Base-by-base conservation (phyloP, 495 filamentous ascomycete genomes). In the Parachaetomium inaequale region DNA sequence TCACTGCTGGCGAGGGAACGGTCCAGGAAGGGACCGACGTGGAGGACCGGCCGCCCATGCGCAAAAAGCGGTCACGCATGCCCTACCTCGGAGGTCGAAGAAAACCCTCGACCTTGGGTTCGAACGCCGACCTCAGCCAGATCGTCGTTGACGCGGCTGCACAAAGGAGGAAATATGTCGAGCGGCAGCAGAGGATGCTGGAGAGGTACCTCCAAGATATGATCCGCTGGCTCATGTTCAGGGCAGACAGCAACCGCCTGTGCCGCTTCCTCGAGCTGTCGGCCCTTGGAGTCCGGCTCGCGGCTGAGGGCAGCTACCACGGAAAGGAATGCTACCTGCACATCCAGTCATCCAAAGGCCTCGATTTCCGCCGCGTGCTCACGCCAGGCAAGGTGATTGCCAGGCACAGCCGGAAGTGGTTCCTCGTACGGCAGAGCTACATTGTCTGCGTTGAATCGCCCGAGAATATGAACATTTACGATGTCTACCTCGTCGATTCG, bases 401-500 rank as follows among this genome's bases (percentile, higher is more conserved):
- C 46, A 84, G 92, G 19, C 93, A 97, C 75, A 85, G 82, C 58
- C 91, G 92, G 8, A 96, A 96, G 72, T 99, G 94, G 94, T 99
- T 99, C 72, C 79, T 96, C 36, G 93, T 99, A n/a, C 81, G 94
- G 51, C 93, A 98, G 72, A 96, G 91, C 73, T 99, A 98, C 67
- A 87, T 99, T 58, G 93, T 96, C 59, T 98, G 95, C 65, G 93
- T 98, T 43, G 93, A 99, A 71, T 96, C 93, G 1, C 94, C 94
- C 12, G 93, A 98, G 67, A 93, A 93, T 66, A 96, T 97, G 93
- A 95, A 96, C 70, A 96, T 98, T 43, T 98, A 97, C 70, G 94
- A 99, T 76, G 94, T 98, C 64, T 96, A 98, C 70, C 82, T 99
- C 10, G 89, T 96, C 23, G 94, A 99, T 68, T 78, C 89, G 1